Evolutionary conservation across 2,329 filamentous ascomycete genomes (phyloP).

Genomic region (Calonectria ilicicola): DNA sequence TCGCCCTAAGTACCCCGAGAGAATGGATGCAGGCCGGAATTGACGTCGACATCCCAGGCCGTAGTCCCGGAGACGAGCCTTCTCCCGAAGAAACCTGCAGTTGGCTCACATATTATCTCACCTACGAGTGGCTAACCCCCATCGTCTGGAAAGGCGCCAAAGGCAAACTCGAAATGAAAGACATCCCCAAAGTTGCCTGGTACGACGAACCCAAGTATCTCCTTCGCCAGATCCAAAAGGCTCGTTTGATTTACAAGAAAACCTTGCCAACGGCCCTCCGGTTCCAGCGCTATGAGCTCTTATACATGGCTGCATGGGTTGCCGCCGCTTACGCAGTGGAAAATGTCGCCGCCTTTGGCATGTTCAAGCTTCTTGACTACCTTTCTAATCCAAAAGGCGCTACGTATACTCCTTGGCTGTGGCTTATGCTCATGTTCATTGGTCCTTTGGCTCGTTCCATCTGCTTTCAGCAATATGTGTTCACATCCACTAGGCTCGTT

Average conservation of each 20-base stretch:
- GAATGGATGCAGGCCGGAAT: constrained; percentile 62
- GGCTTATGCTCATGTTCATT: constrained; percentile 65
- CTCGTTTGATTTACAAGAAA: constrained; percentile 55
- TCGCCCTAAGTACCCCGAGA: constrained; percentile 60
- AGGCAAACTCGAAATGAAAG: constrained; percentile 58
- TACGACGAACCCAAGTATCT: constrained; percentile 66
- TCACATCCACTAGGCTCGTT: constrained; percentile 66
- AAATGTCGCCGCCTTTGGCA: constrained; percentile 63
- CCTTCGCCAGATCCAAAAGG: constrained; percentile 56
- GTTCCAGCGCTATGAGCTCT: constrained; percentile 57
- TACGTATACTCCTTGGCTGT: constrained; percentile 62
- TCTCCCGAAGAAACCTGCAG: constrained; percentile 66
- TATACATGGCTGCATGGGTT: constrained; percentile 59
- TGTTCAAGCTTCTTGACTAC: constrained; percentile 66
- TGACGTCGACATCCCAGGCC: constrained; percentile 52
- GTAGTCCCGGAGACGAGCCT: constrained; percentile 52
- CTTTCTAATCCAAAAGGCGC: constrained; percentile 59
- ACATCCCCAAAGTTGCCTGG: constrained; percentile 63
- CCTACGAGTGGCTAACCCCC: constrained; percentile 63
- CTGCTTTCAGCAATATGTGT: constrained; percentile 68
- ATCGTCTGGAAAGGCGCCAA: constrained; percentile 61
- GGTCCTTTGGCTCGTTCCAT: constrained; percentile 62
- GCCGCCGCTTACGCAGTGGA: constrained; percentile 56
- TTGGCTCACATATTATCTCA: constrained; percentile 64
- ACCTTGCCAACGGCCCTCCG: constrained; percentile 60